These are phyloP conservation scores for Mytilinidion resinicola DNA, from an alignment of 495 filamentous ascomycete species.

Conservation along the genomic window DNA sequence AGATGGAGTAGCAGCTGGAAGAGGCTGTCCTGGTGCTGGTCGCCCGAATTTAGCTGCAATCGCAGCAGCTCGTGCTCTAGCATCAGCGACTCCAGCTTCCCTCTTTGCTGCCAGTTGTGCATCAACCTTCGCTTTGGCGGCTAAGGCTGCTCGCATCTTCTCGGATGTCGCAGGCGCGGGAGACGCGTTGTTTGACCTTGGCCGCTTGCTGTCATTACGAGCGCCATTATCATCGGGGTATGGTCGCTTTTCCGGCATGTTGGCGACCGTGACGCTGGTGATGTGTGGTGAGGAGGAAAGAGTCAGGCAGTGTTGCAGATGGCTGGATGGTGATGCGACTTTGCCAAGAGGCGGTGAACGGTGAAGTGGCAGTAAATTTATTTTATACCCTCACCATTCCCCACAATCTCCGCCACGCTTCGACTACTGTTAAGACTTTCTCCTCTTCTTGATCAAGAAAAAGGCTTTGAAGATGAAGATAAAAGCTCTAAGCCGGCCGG, in stretches of 20 bases:
- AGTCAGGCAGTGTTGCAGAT: no score
- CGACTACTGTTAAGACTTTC: no score
- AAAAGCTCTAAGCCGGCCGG: slow-evolving; percentile 78
- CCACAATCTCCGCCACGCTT: no score
- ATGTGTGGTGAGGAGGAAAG: no score
- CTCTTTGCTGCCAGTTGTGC: slow-evolving; percentile 8
- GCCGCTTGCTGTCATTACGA: slow-evolving; percentile 42
- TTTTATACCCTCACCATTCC: no score
- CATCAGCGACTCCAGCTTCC: slow-evolving; percentile 27
- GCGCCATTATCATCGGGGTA: slow-evolving; percentile 45
- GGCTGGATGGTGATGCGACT: no score
- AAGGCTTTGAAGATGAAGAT: slow-evolving; percentile 57
- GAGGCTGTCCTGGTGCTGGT: slow-evolving; percentile 33
- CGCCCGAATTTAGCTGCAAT: slow-evolving; percentile 26
- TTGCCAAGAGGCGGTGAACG: no score
- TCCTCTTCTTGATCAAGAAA: no score
- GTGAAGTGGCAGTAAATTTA: no score
- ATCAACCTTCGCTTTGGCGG: neutral
- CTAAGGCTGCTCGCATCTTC: neutral
- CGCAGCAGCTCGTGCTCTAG: neutral
- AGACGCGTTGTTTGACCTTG: slow-evolving; percentile 59
- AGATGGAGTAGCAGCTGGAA: slow-evolving; percentile 37
- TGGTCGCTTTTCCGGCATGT: slow-evolving; percentile 58
- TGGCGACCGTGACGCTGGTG: slow-evolving; percentile 7
- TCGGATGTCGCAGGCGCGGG: slow-evolving; percentile 38